A percentile compares a stretch with the other conserved stretches of the same genome.
These are phyloP conservation scores for Trypanosoma scelopori DNA, from an alignment of 208 protist species.

Conservation along the genomic window DNA sequence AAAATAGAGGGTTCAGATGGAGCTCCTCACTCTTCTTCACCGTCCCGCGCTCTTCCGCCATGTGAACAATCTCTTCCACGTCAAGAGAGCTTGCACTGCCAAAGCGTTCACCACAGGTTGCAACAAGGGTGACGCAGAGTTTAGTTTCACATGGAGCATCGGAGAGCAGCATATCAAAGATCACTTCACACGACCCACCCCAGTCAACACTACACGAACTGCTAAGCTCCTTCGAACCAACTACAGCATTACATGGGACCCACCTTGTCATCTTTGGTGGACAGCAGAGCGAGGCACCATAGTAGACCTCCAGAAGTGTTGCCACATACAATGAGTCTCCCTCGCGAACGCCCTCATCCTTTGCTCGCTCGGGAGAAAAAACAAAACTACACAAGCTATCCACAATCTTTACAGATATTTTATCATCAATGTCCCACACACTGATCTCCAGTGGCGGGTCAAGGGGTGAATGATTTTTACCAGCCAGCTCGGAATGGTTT, in stretches of 20 bases:
- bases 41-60: slow-evolving; percentile 23
- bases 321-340: slow-evolving; percentile 43
- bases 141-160: slow-evolving; percentile 55
- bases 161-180: slow-evolving; percentile 37
- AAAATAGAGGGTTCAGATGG: slow-evolving; percentile 29
- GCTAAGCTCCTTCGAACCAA: slow-evolving; percentile 15
- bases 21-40: slow-evolving; percentile 46
- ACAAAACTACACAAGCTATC: slow-evolving; percentile 37
- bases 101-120: slow-evolving; percentile 31
- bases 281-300: slow-evolving; percentile 42
- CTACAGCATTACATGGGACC: slow-evolving; percentile 21
- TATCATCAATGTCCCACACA: slow-evolving; percentile 42
- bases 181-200: slow-evolving; percentile 24
- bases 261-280: slow-evolving; percentile 47
- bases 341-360: slow-evolving; percentile 49
- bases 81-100: slow-evolving; percentile 20
- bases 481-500: slow-evolving; percentile 26
- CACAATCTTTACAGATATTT: slow-evolving; percentile 34
- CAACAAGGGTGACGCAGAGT: slow-evolving; percentile 59
- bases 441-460: slow-evolving; percentile 36
- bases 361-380: slow-evolving; percentile 30
- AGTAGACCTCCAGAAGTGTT: slow-evolving; percentile 51
- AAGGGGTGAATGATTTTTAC: neutral
- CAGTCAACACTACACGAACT: slow-evolving; percentile 26
- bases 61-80: slow-evolving; percentile 32